Conservation (phyloP, 176 grass and related monocot genomes). For the Ensete glaucum region DNA sequence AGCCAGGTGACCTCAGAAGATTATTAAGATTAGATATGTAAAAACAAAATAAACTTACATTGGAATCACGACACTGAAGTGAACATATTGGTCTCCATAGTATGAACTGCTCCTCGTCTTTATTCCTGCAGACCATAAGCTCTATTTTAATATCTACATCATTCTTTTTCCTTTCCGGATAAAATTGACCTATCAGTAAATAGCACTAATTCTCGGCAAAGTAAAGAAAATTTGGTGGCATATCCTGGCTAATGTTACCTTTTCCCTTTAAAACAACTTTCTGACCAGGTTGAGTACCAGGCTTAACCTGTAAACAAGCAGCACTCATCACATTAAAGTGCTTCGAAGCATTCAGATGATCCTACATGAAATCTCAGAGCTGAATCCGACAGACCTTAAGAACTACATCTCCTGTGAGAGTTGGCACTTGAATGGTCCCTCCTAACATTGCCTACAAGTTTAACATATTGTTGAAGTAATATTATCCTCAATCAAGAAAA, state of each 20-base stretch:
- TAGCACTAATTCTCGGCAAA: not conserved
- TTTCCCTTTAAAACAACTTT: conserved; percentile 97
- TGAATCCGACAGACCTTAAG: conserved; percentile 50
- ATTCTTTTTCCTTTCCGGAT: not conserved
- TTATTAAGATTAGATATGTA: not conserved
- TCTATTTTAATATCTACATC: not conserved
- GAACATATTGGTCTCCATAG: conserved; percentile 78
- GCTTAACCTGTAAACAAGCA: conserved; percentile 50
- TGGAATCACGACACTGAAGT: conserved; percentile 84
- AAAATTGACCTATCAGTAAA: not conserved
- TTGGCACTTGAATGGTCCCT: conserved; percentile 93
- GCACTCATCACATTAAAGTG: not conserved
- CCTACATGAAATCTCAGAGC: not conserved
- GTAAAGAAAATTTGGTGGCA: not conserved
- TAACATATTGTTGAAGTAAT: not conserved
- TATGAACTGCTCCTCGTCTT: conserved; percentile 50
- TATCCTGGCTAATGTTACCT: conserved; percentile 32
- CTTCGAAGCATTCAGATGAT: not conserved
- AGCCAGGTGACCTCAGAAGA: not conserved
- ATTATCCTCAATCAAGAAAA: not conserved
- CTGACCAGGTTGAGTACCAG: conserved; percentile 92
- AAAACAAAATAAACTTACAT: conserved; percentile 36
- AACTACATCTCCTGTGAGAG: conserved; percentile 85
- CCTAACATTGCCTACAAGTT: conserved; percentile 69
- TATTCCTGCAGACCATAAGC: conserved; percentile 41